Conservation (phyloP, 2,329 filamentous ascomycete genomes). For the Fusarium coffeatum region DNA sequence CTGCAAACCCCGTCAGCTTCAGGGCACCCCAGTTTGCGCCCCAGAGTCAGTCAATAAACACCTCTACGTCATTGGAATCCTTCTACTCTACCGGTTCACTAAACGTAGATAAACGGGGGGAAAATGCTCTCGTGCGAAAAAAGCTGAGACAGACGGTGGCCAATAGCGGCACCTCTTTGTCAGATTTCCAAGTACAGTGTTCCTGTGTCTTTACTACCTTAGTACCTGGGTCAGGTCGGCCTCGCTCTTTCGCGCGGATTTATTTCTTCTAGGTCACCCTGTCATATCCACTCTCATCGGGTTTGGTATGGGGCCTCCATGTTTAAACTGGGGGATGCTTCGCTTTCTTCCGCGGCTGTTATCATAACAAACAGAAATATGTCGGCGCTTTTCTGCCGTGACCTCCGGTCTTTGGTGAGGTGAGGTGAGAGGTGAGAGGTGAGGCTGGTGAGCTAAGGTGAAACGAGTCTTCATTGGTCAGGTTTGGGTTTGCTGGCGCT, state of each 20-base stretch:
- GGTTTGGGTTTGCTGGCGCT: conserved; percentile 22
- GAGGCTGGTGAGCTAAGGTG: neutral
- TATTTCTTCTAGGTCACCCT: conserved; percentile 7
- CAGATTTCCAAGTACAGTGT: conserved; percentile 4
- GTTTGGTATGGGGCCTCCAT: conserved; percentile 41
- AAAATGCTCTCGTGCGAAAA: conserved; percentile 19
- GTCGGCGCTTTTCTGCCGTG: conserved; percentile 33
- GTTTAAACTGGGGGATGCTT: conserved; percentile 25
- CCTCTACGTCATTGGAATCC: conserved; percentile 45
- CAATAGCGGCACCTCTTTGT: conserved; percentile 26
- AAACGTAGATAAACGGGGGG: conserved; percentile 2
- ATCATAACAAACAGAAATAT: conserved; percentile 15
- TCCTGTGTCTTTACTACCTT: too few species aligned
- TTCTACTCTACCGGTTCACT: neutral
- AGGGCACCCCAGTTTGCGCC: conserved; percentile 40
- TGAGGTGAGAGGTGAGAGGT: too few species aligned
- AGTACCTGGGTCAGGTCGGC: neutral
- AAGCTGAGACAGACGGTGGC: conserved; percentile 39
- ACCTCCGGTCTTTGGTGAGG: conserved; percentile 18
- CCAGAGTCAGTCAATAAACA: conserved; percentile 37
- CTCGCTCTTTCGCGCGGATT: conserved; percentile 20
- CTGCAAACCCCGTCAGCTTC: conserved; percentile 24
- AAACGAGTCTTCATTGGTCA: too few species aligned
- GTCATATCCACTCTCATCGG: conserved; percentile 37
- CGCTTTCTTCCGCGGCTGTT: neutral